Base-by-base conservation (phyloP, 2,329 filamentous ascomycete species). In the Sclerotiophoma versabilis region DNA sequence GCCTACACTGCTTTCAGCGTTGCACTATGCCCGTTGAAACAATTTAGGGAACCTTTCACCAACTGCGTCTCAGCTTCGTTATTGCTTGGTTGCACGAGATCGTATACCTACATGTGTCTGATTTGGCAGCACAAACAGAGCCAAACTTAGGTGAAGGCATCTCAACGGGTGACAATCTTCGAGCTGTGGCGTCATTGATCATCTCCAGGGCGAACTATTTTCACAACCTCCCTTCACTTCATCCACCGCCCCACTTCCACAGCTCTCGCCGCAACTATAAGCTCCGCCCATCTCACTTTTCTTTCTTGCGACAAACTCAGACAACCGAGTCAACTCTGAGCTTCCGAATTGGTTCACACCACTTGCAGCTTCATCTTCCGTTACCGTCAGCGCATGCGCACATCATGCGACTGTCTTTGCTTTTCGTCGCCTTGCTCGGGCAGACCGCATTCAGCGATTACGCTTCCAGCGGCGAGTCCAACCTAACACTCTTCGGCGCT, bases 401-500 rank as follows among this genome's bases (percentile, higher is more conserved):
- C 23, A 45, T 1, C 23, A 60, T 60, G 57, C 36, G 46, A 20
- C 37, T 56, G 19, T 15, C 32, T n/a, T 9, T 19, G n/a, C 9
- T 37, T 25, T 11, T 41, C 2, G 10, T 12, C 11, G 32, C 27
- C 32, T 23, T 51, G 2, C 38, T 62, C 23, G 46, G 41, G 25
- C 27, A 57, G 29, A 20, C 38, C n/a, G 30, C 43, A 7, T 17
- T 42, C 17, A 19, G 32, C 14, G 29, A 23, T 27, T 14, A 15
- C 17, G 30, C 45, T 10, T 49, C n/a, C 26, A 7, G 5, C 7
- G 20, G 27, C 11, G 14, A n/a, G 2, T 48, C 54, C 12, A 54
- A 61, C 20, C 32, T 54, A 9, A 46, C 55, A 1, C 45, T 49
- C 26, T 53, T 37, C 15, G 60, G 57, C 9, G 45, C 58, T 0